Base-by-base conservation (phyloP, 2,329 filamentous ascomycete species). In the Phialophora macrospora region DNA sequence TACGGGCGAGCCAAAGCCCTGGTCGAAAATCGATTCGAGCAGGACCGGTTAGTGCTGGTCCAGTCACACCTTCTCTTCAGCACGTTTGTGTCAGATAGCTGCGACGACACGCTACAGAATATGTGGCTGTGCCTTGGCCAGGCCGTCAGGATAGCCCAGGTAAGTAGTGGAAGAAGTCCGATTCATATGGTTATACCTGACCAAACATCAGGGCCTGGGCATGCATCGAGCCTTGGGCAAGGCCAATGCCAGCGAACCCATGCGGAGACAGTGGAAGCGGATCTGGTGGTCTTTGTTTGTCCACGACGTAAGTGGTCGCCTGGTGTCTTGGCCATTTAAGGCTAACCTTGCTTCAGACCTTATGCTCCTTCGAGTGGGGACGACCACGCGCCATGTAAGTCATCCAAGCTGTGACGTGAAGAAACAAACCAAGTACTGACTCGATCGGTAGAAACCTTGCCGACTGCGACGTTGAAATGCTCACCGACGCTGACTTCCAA, bases 51-150 rank as follows among this genome's bases (percentile, higher is more conserved):
- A 28, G 41, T 41, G 17, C 54, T 63, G 32, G 60, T 63, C 26
- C 32, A 32, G 22, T 32, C 52, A n/a, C 60, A 63, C 52, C 52
- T 63, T 12, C 52, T 63, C 14, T 63, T 63, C 41, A 63, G 60
- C 60, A 63, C 60, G 3, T 63, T 56, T 24, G 44, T 34, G 28
- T 63, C 34, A 8, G 60, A 63, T 26, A 63, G 60, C 34, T 63
- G 60, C 32, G 60, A 63, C 41, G 60, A 63, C 46, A 63, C 60
- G 11, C 34, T 56, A 24, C 60, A 63, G 34, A 63, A 63, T 54
- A 63, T 63, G 60, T 63, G 60, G 60, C 51, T 63, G 7, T 63
- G 49, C 34, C 51, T 63, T 26, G 60, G 60, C 20, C 44, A 34
- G 8, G 60, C 60, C 20, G 52, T 63, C 24, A 32, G 60, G 22